These are phyloP conservation scores for Ocimum tenuiflorum DNA, from an alignment of 257 asterid genomes.

Conservation along the genomic window DNA sequence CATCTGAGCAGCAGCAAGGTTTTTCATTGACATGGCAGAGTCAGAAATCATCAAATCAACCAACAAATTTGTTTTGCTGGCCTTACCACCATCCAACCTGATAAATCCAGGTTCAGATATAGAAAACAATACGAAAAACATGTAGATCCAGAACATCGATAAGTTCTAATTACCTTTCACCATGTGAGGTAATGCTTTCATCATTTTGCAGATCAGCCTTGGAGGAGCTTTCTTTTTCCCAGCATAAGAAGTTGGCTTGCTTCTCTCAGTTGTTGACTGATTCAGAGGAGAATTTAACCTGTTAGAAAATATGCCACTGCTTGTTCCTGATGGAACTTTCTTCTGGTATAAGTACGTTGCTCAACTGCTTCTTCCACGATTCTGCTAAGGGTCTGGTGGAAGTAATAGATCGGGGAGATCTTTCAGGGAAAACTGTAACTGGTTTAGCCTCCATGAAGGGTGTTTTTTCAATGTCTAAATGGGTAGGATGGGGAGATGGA, in stretches of 20 bases:
- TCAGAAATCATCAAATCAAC: conserved; percentile 44
- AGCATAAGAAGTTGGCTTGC: conserved; percentile 38
- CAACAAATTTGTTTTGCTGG: conserved; percentile 30
- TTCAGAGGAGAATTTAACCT: conserved; percentile 26
- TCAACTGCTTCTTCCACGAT: too few species aligned
- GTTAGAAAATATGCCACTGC: conserved; percentile 31
- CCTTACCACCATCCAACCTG: conserved; percentile 56
- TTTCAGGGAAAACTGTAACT: conserved; percentile 43
- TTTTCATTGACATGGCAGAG: conserved; percentile 58
- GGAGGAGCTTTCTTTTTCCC: conserved; percentile 52
- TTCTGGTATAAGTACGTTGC: conserved; percentile 37
- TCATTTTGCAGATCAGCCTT: conserved; percentile 27
- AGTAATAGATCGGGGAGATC: conserved; percentile 37
- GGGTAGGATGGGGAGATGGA: conserved; percentile 31
- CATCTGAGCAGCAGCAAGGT: conserved; percentile 96
- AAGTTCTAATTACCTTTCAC: conserved; percentile 52
- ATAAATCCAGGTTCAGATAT: conserved; percentile 20
- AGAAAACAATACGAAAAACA: conserved; percentile 25
- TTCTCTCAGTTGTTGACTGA: conserved; percentile 44
- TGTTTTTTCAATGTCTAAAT: conserved; percentile 33
- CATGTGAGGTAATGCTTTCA: conserved; percentile 29
- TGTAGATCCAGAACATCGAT: not conserved
- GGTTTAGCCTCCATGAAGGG: conserved; percentile 37
- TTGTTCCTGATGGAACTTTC: conserved; percentile 37
- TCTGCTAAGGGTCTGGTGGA: conserved; percentile 30